Base-by-base conservation (phyloP, 2,329 filamentous ascomycete genomes). In the Fusarium incarnatum region DNA sequence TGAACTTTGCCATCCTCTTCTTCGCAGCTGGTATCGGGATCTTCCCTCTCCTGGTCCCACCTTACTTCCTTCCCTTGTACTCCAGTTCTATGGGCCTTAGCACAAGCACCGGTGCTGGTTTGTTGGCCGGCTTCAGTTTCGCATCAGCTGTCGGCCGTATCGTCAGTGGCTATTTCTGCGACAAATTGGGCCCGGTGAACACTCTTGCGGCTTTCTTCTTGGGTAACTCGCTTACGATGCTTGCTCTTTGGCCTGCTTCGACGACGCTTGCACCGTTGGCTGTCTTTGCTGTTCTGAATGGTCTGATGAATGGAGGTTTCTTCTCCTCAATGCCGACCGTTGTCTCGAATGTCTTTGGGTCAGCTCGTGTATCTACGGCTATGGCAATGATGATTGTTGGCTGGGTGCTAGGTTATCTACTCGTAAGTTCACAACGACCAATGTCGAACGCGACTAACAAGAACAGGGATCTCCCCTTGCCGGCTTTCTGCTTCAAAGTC, bases 321-420 rank as follows among this genome's bases (percentile, higher is more conserved):
- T 91, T 91, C 72, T 84, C 86, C 2, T 86, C 86, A 0, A 89
- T 90, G 82, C 89, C 89, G 0, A 90, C 88, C 0, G 88, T 88
- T 4, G 85, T 90, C 1, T 84, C 86, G 0, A 88, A 84, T 67
- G 83, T 88, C 0, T 89, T 89, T 77, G 88, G 87, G 3, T 86
- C 83, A 6, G 83, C 82, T 2, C 80, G 85, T 6, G 83, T 88
- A 40, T 81, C 84, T 6, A 84, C 88, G 22, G 87, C 86, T 0
- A 88, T 91, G 84, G 84, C 86, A 7, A 89, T 90, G 87, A 83
- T 88, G 40, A 83, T 89, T 3, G 89, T 85, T 0, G 85, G 86
- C 3, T 91, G 88, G 88, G 81, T 83, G 4, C 85, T 84, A 1
- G 88, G 89, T 0, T 91, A 91, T 77, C 79, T 91, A 4, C 82